These are phyloP conservation scores for Erythrobasidium hasegawianum DNA, from an alignment of 1,284 basidiomycete species.

Conservation along the genomic window DNA sequence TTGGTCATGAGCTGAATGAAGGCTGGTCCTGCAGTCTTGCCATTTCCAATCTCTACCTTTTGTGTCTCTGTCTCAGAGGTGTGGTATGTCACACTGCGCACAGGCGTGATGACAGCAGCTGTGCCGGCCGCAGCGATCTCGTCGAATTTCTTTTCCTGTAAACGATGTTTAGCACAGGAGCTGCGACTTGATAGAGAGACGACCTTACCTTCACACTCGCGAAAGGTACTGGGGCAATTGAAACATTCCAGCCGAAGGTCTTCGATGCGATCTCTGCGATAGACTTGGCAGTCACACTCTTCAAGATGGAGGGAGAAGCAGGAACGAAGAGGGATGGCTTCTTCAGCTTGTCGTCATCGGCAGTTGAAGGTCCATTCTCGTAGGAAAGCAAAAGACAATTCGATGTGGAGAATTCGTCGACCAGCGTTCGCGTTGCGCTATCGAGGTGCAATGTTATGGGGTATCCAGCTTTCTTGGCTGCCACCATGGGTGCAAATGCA, in stretches of 20 bases:
- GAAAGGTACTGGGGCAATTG: constrained; percentile 46
- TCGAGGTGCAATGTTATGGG: constrained; percentile 48
- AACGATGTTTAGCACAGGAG: neutral
- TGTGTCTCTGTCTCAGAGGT: constrained; percentile 41
- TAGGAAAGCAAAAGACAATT: constrained; percentile 47
- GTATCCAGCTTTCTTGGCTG: constrained; percentile 48
- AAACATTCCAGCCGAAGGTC: constrained; percentile 48
- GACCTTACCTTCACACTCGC: constrained; percentile 38
- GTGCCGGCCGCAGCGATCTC: constrained; percentile 48
- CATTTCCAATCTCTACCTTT: constrained; percentile 48
- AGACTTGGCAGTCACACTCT: constrained; percentile 43
- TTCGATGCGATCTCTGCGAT: constrained; percentile 45
- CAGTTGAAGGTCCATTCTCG: constrained; percentile 21
- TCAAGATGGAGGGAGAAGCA: constrained; percentile 42
- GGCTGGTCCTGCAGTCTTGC: constrained; percentile 46
- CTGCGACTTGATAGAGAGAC: neutral
- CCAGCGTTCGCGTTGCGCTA: constrained; percentile 43
- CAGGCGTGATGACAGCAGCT: constrained; percentile 48
- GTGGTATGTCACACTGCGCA: constrained; percentile 49
- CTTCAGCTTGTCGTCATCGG: constrained; percentile 17
- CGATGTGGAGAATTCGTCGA: constrained; percentile 50
- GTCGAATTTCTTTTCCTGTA: constrained; percentile 35
- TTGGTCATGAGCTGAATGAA: constrained; percentile 39
- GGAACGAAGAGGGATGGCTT: constrained; percentile 41
- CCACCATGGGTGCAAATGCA: constrained; percentile 44